These are phyloP conservation scores for Microascus cirrosus DNA, from an alignment of 2,329 filamentous ascomycete species.

Conservation along the genomic window DNA sequence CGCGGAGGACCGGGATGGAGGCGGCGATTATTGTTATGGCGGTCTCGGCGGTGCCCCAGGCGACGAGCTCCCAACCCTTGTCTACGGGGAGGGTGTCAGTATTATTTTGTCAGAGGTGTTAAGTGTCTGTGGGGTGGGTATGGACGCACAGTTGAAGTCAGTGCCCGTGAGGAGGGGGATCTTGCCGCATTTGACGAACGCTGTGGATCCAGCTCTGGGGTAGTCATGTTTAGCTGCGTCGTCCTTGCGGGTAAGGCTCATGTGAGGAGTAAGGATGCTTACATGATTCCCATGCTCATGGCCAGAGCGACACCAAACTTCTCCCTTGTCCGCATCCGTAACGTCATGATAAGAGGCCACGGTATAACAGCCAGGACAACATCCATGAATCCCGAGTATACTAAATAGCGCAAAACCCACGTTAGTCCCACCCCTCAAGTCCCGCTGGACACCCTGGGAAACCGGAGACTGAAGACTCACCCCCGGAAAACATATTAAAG, in stretches of 20 bases:
- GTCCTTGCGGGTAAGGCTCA: neutral
- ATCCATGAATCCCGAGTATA: conserved; percentile 21
- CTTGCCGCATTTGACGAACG: conserved; percentile 3
- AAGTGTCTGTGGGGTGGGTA: too few relatives aligned
- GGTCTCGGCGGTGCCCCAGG: conserved; percentile 10
- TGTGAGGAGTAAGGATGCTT: conserved; percentile 5
- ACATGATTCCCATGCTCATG: conserved; percentile 32
- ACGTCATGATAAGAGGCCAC: conserved; percentile 25
- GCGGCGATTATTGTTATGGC: conserved; percentile 9
- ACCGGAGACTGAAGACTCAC: neutral
- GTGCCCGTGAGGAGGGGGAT: too few relatives aligned
- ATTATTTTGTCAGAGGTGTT: neutral
- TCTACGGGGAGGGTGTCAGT: conserved; percentile 6
- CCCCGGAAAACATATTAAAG: conserved; percentile 10
- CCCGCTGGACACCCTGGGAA: neutral
- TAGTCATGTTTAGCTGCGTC: neutral
- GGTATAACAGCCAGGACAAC: conserved; percentile 26
- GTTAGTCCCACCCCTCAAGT: neutral
- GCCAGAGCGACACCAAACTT: conserved; percentile 26
- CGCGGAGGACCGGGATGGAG: conserved; percentile 7
- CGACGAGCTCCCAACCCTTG: conserved; percentile 5
- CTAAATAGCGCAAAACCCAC: neutral
- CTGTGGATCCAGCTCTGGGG: conserved; percentile 17
- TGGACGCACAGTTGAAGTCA: too few relatives aligned
- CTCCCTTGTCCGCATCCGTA: conserved; percentile 25